Percentiles rank a stretch among this genome's conserved stretches.
These are phyloP conservation scores for Zygoascus sp. DNA, from an alignment of 1,139 yeast genomes.

Conservation along the genomic window DNA sequence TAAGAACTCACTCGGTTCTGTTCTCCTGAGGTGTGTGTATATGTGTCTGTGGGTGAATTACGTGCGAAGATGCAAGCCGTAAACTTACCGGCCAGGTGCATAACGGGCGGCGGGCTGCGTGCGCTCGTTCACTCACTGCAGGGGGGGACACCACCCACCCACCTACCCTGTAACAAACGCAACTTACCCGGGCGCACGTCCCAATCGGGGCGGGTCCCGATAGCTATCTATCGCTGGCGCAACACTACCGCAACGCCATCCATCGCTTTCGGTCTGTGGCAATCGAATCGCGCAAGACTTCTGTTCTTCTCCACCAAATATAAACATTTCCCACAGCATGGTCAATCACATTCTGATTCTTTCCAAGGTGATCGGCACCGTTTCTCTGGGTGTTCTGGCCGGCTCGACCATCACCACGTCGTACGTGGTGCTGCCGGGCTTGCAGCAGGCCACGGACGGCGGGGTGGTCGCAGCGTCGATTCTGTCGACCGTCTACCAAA, in stretches of 20 bases:
- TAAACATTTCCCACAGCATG: slow-evolving; percentile 18
- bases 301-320: too few relatives aligned
- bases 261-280: not conserved
- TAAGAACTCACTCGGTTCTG: too few relatives aligned
- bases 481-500: not conserved
- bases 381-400: slow-evolving; percentile 29
- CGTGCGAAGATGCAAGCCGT: not conserved
- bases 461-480: slow-evolving; percentile 7
- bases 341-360: slow-evolving; percentile 23
- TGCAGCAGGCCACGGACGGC: slow-evolving; percentile 16
- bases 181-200: not conserved
- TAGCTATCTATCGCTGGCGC: not conserved
- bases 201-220: not conserved
- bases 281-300: too few relatives aligned
- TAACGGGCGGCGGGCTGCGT: too few relatives aligned
- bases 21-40: too few relatives aligned
- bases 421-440: slow-evolving; percentile 23
- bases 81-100: too few relatives aligned
- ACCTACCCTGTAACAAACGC: too few relatives aligned
- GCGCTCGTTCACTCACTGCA: too few relatives aligned
- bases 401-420: slow-evolving; percentile 26
- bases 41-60: not conserved
- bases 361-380: slow-evolving; percentile 31
- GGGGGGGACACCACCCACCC: too few relatives aligned
- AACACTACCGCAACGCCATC: not conserved